Conservation (phyloP, 768 basidiomycete species). For the Suillus americanus region DNA sequence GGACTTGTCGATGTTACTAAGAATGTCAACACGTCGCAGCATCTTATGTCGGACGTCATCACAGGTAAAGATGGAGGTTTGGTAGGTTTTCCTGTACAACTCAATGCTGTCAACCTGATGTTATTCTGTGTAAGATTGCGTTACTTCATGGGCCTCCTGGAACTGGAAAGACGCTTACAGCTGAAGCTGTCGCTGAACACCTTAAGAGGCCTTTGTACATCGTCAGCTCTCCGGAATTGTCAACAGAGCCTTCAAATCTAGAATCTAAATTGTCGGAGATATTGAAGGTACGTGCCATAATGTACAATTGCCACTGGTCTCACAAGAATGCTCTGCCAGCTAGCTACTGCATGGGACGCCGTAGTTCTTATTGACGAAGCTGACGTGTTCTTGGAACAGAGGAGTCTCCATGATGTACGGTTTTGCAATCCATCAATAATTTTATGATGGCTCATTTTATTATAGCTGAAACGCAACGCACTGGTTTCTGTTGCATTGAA, state of each 20-base stretch:
- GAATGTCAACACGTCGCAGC: constrained; percentile 18
- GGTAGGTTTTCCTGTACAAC: constrained; percentile 40
- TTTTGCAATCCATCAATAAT: neutral
- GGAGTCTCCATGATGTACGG: constrained; percentile 37
- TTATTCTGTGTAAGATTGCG: constrained; percentile 15
- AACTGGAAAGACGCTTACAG: constrained; percentile 55
- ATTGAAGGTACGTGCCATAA: constrained; percentile 14
- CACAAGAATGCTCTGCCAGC: constrained; percentile 43
- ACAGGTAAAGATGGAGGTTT: constrained; percentile 62
- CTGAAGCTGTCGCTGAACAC: constrained; percentile 58
- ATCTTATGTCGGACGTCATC: constrained; percentile 47
- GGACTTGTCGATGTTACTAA: constrained; percentile 26
- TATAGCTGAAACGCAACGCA: constrained; percentile 55
- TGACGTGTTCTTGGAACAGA: constrained; percentile 11
- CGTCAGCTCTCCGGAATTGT: constrained; percentile 55
- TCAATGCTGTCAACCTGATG: neutral
- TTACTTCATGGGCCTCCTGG: constrained; percentile 27
- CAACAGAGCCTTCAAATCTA: constrained; percentile 42
- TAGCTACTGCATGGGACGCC: constrained; percentile 58
- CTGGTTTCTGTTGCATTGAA: constrained; percentile 71
- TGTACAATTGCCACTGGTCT: neutral
- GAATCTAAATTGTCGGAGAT: constrained; percentile 36
- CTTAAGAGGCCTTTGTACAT: constrained; percentile 52
- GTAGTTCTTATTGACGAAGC: constrained; percentile 58
- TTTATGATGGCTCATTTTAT: neutral